phyloP scores from a whole-genome alignment of 176 grass and related monocot genomes.

The Carex kokanica region DNA sequence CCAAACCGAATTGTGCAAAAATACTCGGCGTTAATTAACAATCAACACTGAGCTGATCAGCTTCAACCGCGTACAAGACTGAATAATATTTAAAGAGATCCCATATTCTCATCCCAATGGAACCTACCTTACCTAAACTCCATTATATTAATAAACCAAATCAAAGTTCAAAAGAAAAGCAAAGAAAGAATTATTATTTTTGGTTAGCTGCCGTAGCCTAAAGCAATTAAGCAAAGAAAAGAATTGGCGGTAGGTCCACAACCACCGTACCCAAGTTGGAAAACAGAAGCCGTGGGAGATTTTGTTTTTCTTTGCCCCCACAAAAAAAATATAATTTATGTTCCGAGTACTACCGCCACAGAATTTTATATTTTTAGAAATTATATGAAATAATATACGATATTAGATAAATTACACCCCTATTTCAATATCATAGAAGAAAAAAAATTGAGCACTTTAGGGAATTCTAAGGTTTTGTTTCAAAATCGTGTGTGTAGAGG shows the following conservation, averaged over 20 bases:
- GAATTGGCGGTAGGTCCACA: neutral
- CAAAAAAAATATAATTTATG: conserved; percentile 2
- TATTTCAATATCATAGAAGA: no score
- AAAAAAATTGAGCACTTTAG: no score
- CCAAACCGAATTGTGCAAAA: no score
- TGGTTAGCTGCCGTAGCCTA: no score
- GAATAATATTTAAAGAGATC: conserved; percentile 17
- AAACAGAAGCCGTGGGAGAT: conserved; percentile 21
- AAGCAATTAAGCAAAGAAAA: neutral
- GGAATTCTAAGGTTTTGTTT: no score
- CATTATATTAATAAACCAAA: conserved; percentile 23
- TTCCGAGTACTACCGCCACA: neutral
- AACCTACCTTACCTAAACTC: conserved; percentile 24
- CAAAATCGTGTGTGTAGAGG: no score
- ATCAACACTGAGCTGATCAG: neutral
- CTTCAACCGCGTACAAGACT: neutral
- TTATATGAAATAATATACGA: no score
- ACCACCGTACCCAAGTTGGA: conserved; percentile 21
- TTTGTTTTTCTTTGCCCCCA: neutral
- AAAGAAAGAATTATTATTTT: neutral
- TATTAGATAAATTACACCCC: no score
- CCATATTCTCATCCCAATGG: neutral
- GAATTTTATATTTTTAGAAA: no score
- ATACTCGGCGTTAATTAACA: neutral
- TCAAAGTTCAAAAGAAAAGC: neutral